Conservation (phyloP, 2,329 filamentous ascomycete genomes). For the Diplocarpon mali region DNA sequence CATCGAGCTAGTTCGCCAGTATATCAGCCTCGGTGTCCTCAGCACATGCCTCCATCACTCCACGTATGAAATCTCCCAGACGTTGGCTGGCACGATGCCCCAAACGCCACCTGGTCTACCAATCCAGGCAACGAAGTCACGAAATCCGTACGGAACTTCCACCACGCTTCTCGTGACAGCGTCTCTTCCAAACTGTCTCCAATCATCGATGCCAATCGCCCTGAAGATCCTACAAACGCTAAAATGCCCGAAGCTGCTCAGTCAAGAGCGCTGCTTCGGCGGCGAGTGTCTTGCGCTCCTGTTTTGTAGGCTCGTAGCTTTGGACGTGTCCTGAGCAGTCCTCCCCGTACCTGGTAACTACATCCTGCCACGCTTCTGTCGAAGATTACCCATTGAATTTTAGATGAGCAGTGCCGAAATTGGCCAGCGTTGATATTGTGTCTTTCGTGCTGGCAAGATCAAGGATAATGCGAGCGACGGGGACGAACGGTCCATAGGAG, state of each 20-base stretch:
- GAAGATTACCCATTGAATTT: slow-evolving; percentile 5
- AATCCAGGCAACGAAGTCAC: slow-evolving; percentile 10
- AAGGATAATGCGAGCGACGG: slow-evolving; percentile 13
- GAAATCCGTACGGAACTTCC: slow-evolving; percentile 14
- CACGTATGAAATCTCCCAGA: slow-evolving; percentile 18
- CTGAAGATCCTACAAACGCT: slow-evolving; percentile 20
- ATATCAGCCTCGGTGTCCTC: slow-evolving; percentile 7
- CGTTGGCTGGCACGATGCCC: slow-evolving; percentile 23
- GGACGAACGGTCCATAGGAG: background rate
- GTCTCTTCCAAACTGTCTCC: slow-evolving; percentile 11
- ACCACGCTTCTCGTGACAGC: slow-evolving; percentile 13
- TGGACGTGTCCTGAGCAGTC: slow-evolving; percentile 12
- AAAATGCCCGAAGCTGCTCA: slow-evolving; percentile 19
- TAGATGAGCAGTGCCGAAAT: slow-evolving; percentile 12
- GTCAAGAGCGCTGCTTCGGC: slow-evolving; percentile 15
- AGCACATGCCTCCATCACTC: slow-evolving; percentile 12
- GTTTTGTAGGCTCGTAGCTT: slow-evolving; percentile 12
- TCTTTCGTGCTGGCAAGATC: slow-evolving; percentile 27
- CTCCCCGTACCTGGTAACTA: slow-evolving; percentile 14
- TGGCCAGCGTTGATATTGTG: slow-evolving; percentile 18
- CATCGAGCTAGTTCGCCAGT: slow-evolving; percentile 14
- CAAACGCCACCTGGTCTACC: slow-evolving; percentile 5
- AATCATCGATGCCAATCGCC: slow-evolving; percentile 11
- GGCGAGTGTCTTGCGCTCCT: slow-evolving; percentile 11
- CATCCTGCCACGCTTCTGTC: slow-evolving; percentile 3